Base-by-base conservation (phyloP, 805 yeast genomes). In the Myxozyma sirexii region DNA sequence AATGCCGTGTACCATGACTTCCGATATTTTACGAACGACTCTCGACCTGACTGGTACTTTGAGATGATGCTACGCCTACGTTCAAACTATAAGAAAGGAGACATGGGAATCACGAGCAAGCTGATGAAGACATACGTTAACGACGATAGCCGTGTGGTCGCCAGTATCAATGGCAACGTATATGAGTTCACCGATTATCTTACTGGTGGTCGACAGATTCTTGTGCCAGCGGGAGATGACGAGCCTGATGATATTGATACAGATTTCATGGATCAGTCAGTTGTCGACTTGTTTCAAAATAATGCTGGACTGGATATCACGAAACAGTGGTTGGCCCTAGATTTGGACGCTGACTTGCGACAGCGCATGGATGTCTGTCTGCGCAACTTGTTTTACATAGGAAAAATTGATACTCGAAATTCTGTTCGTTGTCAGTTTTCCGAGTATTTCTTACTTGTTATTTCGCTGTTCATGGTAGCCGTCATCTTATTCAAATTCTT, bases 1-100 rank as follows among this genome's bases (percentile, higher is more conserved):
- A 76, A 76, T 53, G 78, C 77, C 1, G 61, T 54, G 37, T 76
- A 76, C 54, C 79, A 76, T 54, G 79, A 76, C 56, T 76, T 76
- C 68, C 62, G 79, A n/a, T 68, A 67, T 29, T 74, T 70, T 57
- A 70, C 69, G 6, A 69, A 71, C 44, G 79, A 76, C 53, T 75
- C 71, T 24, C 69, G 79, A 3, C 79, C 79, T 1, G 79, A 76
- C 56, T 76, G 79, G 79, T 76, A 75, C 53, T 64, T 71, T 24
- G 73, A 74, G 58, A 72, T 73, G 60, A 74, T 76, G 76, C 54
- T 64, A 21, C 70, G 67, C 46, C 66, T 77, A 65, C 70, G 74
- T 45, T 51, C 62, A n/a, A 68, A 75, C 56, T 77, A 72, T 62
- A 64, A 69, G 45, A 70, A 72, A 59, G 71, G 75, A 15, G 75